Evolutionary conservation across 2,329 filamentous ascomycete genomes (phyloP).

Genomic region (Neopestalotiopsis clavispora): DNA sequence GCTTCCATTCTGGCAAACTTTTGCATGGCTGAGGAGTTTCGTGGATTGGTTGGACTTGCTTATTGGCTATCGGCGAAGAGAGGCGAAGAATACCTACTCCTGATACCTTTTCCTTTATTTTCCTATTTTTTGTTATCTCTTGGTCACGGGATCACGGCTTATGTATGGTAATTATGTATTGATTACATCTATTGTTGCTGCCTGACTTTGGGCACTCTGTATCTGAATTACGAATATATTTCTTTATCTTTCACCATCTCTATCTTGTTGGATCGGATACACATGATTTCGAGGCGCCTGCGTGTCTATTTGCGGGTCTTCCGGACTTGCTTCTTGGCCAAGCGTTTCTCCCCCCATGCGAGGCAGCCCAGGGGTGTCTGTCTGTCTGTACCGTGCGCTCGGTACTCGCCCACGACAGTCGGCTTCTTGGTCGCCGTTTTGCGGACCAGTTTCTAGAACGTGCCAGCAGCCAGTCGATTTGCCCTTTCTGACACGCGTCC

Average conservation of each 20-base stretch:
- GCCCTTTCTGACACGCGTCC: too few species aligned
- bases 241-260: not conserved
- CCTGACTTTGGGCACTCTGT: not conserved
- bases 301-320: not conserved
- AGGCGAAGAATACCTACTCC: slow-evolving; percentile 1
- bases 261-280: not conserved
- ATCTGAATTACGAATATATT: not conserved
- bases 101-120: not conserved
- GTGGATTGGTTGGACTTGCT: not conserved
- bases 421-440: too few species aligned
- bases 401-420: too few species aligned
- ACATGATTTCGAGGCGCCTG: not conserved
- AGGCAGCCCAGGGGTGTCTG: too few species aligned
- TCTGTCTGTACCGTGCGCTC: too few species aligned
- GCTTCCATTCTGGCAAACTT: not conserved
- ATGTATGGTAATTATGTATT: slow-evolving; percentile 1
- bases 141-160: slow-evolving; percentile 1
- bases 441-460: too few species aligned
- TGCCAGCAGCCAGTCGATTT: too few species aligned
- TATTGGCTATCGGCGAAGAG: not conserved
- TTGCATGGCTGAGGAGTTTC: not conserved
- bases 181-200: slow-evolving; percentile 1
- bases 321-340: not conserved
- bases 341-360: not conserved
- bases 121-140: not conserved